These are phyloP conservation scores for Candida sanyiensis DNA, from an alignment of 805 yeast species.

Conservation along the genomic window DNA sequence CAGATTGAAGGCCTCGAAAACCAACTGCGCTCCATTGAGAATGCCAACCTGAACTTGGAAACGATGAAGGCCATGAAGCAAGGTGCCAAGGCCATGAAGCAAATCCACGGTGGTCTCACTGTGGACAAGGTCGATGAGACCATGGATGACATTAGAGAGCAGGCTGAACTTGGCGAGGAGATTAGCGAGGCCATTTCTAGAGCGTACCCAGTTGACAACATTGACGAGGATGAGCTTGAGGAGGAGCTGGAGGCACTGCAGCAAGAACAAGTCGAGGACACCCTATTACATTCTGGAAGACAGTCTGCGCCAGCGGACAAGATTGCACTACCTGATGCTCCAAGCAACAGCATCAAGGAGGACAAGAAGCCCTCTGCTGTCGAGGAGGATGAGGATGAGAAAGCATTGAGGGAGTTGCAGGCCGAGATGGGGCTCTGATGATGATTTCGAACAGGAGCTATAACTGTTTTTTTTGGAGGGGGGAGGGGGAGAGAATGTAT, in stretches of 20 bases:
- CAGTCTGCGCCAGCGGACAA: slow-evolving; percentile 14
- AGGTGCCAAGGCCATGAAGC: slow-evolving; percentile 95
- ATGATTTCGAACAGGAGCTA: neutral
- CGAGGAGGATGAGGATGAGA: slow-evolving; percentile 83
- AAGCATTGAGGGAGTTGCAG: slow-evolving; percentile 72
- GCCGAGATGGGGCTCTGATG: slow-evolving; percentile 77
- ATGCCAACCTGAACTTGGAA: slow-evolving; percentile 93
- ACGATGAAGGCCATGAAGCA: slow-evolving; percentile 99
- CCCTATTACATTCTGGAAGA: slow-evolving; percentile 42
- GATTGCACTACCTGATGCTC: slow-evolving; percentile 43
- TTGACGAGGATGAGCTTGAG: slow-evolving; percentile 32
- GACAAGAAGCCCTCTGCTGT: slow-evolving; percentile 30
- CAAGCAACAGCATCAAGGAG: slow-evolving; percentile 29
- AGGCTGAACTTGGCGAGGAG: slow-evolving; percentile 91
- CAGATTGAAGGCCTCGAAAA: slow-evolving; percentile 88
- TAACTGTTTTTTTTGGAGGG: neutral
- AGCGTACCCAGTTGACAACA: slow-evolving; percentile 74
- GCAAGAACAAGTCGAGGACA: slow-evolving; percentile 31
- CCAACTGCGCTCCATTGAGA: slow-evolving; percentile 85
- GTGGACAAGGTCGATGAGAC: slow-evolving; percentile 96
- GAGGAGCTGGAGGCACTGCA: slow-evolving; percentile 13
- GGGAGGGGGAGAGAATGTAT: no score
- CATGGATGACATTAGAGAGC: slow-evolving; percentile 97
- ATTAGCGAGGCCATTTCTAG: slow-evolving; percentile 93
- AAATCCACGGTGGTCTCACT: slow-evolving; percentile 89